Conservation (phyloP, 2,329 filamentous ascomycete species). For the Phyllosticta citriasiana region DNA sequence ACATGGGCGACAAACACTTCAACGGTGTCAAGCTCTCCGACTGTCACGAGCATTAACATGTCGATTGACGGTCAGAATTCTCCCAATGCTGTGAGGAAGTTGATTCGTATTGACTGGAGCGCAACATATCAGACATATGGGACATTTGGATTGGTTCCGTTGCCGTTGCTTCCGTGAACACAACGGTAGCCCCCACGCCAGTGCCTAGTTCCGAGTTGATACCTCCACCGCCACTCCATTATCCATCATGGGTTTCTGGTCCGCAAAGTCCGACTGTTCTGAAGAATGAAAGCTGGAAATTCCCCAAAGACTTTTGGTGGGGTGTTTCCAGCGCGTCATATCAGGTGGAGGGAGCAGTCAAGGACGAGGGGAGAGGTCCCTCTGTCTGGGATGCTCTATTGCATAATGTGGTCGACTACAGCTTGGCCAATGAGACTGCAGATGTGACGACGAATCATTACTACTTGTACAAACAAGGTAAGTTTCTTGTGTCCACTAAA, state of each 20-base stretch:
- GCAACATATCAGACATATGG: slow-evolving; percentile 12
- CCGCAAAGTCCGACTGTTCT: slow-evolving; percentile 19
- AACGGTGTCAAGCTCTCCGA: background rate
- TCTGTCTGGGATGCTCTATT: slow-evolving; percentile 30
- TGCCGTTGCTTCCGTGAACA: slow-evolving; percentile 15
- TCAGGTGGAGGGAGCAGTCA: slow-evolving; percentile 37
- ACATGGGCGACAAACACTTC: slow-evolving; percentile 4
- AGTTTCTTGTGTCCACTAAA: background rate
- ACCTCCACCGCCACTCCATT: slow-evolving; percentile 24
- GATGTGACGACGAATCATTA: slow-evolving; percentile 44
- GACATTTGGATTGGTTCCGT: slow-evolving; percentile 18
- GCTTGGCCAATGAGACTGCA: slow-evolving; percentile 27
- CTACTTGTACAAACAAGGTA: slow-evolving; percentile 38
- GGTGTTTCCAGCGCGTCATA: slow-evolving; percentile 33
- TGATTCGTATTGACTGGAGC: background rate
- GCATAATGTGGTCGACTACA: slow-evolving; percentile 21
- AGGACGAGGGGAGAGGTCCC: slow-evolving; percentile 30
- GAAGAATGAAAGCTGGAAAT: slow-evolving; percentile 21
- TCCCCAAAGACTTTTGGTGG: slow-evolving; percentile 31
- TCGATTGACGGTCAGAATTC: background rate
- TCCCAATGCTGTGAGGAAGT: no score
- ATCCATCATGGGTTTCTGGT: slow-evolving; percentile 22
- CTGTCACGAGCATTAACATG: slow-evolving; percentile 1
- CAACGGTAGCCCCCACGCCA: slow-evolving; percentile 20
- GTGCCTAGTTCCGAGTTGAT: slow-evolving; percentile 25